phyloP scores from a whole-genome alignment of 148 eudicot genomes.

The Rhododendron griersonianum region DNA sequence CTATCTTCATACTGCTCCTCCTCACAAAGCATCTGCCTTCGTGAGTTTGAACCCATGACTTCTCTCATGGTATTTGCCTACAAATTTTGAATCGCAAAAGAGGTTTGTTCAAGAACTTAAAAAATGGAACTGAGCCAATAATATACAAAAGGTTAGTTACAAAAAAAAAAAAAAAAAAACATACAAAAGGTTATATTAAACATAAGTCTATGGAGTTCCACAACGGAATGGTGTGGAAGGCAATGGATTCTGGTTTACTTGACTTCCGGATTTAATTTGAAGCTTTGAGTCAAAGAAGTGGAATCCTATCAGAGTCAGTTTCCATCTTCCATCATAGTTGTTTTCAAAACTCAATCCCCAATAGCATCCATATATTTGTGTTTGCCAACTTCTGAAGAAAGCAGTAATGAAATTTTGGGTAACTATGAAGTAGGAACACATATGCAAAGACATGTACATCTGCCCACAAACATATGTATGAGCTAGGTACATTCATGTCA shows the following conservation, averaged over 20 bases:
- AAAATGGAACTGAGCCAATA: background rate
- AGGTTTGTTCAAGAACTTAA: background rate
- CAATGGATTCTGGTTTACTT: background rate
- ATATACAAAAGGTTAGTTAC: background rate
- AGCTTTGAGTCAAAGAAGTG: background rate
- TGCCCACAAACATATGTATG: background rate
- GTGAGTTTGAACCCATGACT: constrained; percentile 2
- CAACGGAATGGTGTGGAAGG: background rate
- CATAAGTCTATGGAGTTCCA: background rate
- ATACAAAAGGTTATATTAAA: background rate
- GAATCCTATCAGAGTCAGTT: background rate
- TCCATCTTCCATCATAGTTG: background rate
- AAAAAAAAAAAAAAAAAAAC: background rate
- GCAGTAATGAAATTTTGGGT: background rate
- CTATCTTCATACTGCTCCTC: background rate
- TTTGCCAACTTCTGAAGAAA: background rate
- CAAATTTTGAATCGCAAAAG: background rate
- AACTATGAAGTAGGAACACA: background rate
- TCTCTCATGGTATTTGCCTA: background rate
- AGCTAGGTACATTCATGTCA: background rate
- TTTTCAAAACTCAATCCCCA: background rate
- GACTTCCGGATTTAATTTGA: background rate
- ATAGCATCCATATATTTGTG: background rate
- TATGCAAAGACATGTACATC: background rate
- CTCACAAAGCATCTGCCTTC: background rate